Evolutionary conservation across 2,329 filamentous ascomycete genomes (phyloP).

Genomic region (Bipolaris oryzae): DNA sequence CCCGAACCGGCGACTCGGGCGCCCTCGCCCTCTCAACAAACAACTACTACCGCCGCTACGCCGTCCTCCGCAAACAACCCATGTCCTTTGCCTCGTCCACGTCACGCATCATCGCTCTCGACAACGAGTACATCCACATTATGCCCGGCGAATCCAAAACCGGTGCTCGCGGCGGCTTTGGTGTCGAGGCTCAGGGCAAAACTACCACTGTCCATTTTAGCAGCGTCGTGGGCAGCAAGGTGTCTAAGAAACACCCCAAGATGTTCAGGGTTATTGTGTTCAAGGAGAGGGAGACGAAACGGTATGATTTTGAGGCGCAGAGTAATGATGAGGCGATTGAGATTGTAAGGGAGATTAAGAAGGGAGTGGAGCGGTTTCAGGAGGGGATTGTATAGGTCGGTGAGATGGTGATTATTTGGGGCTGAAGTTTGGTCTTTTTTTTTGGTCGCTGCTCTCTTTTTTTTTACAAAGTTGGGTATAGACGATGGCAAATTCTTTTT

Average conservation of each 20-base stretch:
- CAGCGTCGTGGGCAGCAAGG: slow-evolving; percentile 81
- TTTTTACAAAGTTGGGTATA: too few relatives aligned
- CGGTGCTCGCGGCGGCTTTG: slow-evolving; percentile 24
- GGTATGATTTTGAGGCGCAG: slow-evolving; percentile 85
- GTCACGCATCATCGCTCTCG: slow-evolving; percentile 77
- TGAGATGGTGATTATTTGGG: not conserved
- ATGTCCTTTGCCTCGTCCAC: slow-evolving; percentile 80
- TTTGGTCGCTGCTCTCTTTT: not conserved
- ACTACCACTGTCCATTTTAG: slow-evolving; percentile 83
- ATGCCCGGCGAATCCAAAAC: slow-evolving; percentile 69
- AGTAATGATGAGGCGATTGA: slow-evolving; percentile 74
- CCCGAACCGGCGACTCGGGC: slow-evolving; percentile 60
- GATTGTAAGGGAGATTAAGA: slow-evolving; percentile 79
- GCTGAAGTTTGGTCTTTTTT: not conserved
- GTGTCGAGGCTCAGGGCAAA: slow-evolving; percentile 60
- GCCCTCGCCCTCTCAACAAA: slow-evolving; percentile 47
- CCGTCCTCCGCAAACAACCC: slow-evolving; percentile 80
- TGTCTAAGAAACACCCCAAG: slow-evolving; percentile 77
- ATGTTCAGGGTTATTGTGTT: slow-evolving; percentile 82
- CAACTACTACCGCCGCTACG: slow-evolving; percentile 71
- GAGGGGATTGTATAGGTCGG: slow-evolving; percentile 50
- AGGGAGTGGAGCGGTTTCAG: slow-evolving; percentile 71
- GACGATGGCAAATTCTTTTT: too few relatives aligned
- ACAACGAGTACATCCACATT: slow-evolving; percentile 86
- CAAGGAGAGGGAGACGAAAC: slow-evolving; percentile 75